These are phyloP conservation scores for Trichophyton simii DNA, from an alignment of 2,329 filamentous ascomycete species.

Conservation along the genomic window DNA sequence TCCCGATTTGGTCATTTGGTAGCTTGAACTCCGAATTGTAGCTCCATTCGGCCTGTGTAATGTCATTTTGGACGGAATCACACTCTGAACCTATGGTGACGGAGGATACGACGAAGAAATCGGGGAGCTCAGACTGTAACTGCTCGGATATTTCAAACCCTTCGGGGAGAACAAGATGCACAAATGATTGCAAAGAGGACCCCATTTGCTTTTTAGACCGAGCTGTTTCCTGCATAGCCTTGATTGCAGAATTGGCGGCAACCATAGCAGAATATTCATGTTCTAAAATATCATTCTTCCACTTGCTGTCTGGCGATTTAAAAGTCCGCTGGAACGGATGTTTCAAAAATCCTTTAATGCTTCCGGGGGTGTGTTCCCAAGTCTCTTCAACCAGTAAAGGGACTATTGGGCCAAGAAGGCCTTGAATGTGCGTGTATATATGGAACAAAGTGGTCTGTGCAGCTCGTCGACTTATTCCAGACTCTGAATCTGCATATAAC, in stretches of 20 bases:
- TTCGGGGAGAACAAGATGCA: conserved; percentile 33
- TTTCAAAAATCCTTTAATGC: conserved; percentile 42
- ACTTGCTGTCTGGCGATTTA: conserved; percentile 22
- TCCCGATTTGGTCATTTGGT: conserved; percentile 21
- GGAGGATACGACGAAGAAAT: conserved; percentile 57
- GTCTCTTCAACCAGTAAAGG: conserved; percentile 73
- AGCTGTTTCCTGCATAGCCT: conserved; percentile 60
- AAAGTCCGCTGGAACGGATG: conserved; percentile 35
- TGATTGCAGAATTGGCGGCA: conserved; percentile 53
- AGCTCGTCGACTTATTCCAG: conserved; percentile 46
- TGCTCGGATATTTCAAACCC: conserved; percentile 19
- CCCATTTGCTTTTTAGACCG: conserved; percentile 60
- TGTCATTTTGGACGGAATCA: conserved; percentile 18
- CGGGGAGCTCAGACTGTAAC: conserved; percentile 41
- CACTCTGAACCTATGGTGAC: conserved; percentile 39
- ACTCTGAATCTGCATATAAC: conserved; percentile 67
- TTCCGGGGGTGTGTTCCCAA: conserved; percentile 62
- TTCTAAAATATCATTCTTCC: conserved; percentile 39
- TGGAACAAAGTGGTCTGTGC: conserved; percentile 46
- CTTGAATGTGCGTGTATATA: conserved; percentile 59
- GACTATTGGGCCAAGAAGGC: conserved; percentile 68
- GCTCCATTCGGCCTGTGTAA: conserved; percentile 29
- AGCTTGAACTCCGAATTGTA: conserved; percentile 33
- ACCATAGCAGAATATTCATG: conserved; percentile 30
- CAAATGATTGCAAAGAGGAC: conserved; percentile 65